Base-by-base conservation (phyloP, 1,139 yeast species). In the Debaryomycetaceae sp. region DNA sequence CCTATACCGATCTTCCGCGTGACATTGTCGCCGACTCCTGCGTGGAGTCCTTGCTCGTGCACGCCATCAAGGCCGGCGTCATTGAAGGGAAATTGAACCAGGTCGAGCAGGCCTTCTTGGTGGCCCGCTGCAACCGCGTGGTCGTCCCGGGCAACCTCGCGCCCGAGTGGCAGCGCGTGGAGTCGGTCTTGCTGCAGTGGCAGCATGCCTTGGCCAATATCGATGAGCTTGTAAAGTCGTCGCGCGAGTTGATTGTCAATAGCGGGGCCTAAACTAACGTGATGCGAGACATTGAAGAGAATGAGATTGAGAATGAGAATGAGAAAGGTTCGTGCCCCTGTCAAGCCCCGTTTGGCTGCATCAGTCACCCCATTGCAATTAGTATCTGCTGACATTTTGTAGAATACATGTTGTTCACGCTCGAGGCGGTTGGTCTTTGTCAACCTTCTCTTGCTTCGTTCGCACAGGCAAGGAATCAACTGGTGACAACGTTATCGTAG, bases 81-180 rank as follows among this genome's bases (percentile, higher is more conserved):
- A 45, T 65, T 33, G 69, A 62, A 45, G 72, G 71, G 32, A 63
- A 62, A 41, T 58, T 65, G 41, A 62, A 63, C 43, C 72, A 65
- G 47, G 50, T 63, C 28, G 61, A 58, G 23, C 55, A 59, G 37
- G 49, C 57, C n/a, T 63, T 65, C 45, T 48, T 55, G 35, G 59
- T 65, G 41, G 57, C 58, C 23, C 59, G 67, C 44, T 66, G 59
- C 24, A 61, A 58, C 44, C 56, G 61, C 43, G 58, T 62, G 32
- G 51, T 65, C 30, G 41, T 62, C 35, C 67, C 68, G 30, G 64
- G 64, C 29, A 39, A 44, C 23, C 55, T 55, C 38, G 39, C 51
- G n/a, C 43, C 47, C 29, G 55, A 54, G 41, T 62, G 69, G 66
- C 49, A 47, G 18, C 48, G 44, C 25, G 64, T 63, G 25, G 57